Evolutionary conservation across 495 filamentous ascomycete species (phyloP).

Genomic region (Evernia prunastri): DNA sequence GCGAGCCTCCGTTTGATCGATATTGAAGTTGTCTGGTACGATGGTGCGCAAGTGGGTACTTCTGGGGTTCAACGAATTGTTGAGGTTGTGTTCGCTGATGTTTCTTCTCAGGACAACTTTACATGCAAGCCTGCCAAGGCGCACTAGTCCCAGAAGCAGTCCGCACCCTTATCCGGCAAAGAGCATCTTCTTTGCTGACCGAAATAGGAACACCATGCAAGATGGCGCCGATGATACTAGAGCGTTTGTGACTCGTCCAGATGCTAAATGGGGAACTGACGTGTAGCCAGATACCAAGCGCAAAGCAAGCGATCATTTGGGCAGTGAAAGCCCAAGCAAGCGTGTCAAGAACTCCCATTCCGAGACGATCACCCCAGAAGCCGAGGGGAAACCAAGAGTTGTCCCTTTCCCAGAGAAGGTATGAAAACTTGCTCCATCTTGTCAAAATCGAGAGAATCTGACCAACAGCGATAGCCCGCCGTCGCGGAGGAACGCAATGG

Average conservation of each 20-base stretch:
- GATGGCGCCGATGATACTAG: conserved; percentile 28
- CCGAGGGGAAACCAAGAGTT: conserved; percentile 47
- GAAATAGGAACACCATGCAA: background rate
- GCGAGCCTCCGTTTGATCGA: background rate
- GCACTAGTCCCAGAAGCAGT: conserved; percentile 2
- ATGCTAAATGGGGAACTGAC: conserved; percentile 15
- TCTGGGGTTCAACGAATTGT: background rate
- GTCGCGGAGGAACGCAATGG: conserved; percentile 91
- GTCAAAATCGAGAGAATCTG: conserved; percentile 10
- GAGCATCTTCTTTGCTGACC: background rate
- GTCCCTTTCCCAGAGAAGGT: conserved; percentile 86
- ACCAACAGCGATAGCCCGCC: conserved; percentile 53
- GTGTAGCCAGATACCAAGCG: conserved; percentile 57
- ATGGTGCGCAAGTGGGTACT: conserved; percentile 19
- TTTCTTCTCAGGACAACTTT: conserved; percentile 14
- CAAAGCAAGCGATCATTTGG: conserved; percentile 67
- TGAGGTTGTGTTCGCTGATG: background rate
- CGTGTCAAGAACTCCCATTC: conserved; percentile 48
- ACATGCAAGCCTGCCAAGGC: conserved; percentile 11
- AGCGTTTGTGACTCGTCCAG: conserved; percentile 14
- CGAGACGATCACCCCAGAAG: conserved; percentile 48
- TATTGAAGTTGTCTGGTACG: background rate
- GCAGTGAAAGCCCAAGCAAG: conserved; percentile 50
- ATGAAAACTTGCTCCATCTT: conserved; percentile 15
- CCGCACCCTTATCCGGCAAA: background rate